Evolutionary conservation across 2,329 filamentous ascomycete genomes (phyloP).

Genomic region (Macrophomina phaseolina): DNA sequence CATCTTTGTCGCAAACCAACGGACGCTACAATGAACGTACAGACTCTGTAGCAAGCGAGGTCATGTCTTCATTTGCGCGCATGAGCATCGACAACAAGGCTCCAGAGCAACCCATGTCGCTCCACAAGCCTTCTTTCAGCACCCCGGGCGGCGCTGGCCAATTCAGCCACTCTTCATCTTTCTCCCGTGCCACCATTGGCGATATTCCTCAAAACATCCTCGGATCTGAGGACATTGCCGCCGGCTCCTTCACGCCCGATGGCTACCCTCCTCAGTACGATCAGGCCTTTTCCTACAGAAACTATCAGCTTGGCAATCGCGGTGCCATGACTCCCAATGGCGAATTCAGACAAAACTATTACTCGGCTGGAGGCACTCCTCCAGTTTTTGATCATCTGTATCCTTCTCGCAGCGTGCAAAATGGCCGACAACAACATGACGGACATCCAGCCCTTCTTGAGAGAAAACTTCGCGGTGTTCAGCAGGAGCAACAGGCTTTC

Average conservation of each 20-base stretch:
- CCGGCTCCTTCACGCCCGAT: conserved; percentile 45
- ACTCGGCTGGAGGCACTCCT: conserved; percentile 53
- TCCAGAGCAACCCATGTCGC: conserved; percentile 39
- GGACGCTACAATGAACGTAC: conserved; percentile 47
- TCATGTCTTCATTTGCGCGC: conserved; percentile 42
- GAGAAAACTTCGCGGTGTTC: conserved; percentile 55
- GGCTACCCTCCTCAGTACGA: conserved; percentile 41
- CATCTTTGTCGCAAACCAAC: conserved; percentile 57
- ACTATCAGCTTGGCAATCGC: conserved; percentile 50
- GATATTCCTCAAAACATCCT: conserved; percentile 34
- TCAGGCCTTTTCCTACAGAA: conserved; percentile 45
- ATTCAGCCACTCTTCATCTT: conserved; percentile 31
- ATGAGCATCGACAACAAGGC: conserved; percentile 42
- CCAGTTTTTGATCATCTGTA: conserved; percentile 51
- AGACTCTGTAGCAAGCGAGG: conserved; percentile 46
- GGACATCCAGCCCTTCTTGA: conserved; percentile 55
- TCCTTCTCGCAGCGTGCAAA: conserved; percentile 49
- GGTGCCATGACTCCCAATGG: conserved; percentile 48
- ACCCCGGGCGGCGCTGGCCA: conserved; percentile 36
- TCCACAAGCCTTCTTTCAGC: conserved; percentile 43
- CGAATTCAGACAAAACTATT: conserved; percentile 55
- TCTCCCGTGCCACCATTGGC: conserved; percentile 29
- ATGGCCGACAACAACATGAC: conserved; percentile 40
- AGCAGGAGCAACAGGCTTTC: conserved; percentile 47
- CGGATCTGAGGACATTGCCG: conserved; percentile 33